phyloP scores from a whole-genome alignment of 2,329 filamentous ascomycete species.

The Colletotrichum horii region DNA sequence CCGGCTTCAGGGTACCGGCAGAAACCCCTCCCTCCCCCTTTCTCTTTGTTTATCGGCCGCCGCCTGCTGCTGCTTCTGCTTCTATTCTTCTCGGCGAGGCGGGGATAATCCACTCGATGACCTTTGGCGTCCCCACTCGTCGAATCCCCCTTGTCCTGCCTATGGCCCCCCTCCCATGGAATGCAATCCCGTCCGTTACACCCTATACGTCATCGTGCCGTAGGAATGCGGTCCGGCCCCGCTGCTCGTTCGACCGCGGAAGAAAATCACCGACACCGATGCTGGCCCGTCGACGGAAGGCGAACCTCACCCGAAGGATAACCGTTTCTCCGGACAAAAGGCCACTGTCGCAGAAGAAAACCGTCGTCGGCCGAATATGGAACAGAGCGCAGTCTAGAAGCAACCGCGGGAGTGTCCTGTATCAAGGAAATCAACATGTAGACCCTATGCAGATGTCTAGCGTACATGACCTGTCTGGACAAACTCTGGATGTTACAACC shows the following conservation, averaged over 20 bases:
- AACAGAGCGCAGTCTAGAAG: not conserved
- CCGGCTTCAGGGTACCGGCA: not conserved
- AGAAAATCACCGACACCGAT: not conserved
- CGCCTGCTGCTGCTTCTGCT: not conserved
- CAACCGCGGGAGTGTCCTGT: not conserved
- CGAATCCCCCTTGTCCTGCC: not conserved
- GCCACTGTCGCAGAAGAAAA: not conserved
- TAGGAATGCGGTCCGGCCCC: not conserved
- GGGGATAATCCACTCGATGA: not conserved
- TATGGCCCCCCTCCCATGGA: not conserved
- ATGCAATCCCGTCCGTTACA: not conserved
- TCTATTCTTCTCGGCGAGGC: not conserved
- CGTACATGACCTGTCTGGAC: not conserved
- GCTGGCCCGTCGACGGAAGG: not conserved
- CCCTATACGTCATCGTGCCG: conserved; percentile 2
- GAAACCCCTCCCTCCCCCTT: not conserved
- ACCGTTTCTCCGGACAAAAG: not conserved
- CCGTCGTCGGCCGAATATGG: too few relatives aligned
- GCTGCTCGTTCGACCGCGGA: not conserved
- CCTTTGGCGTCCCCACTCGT: not conserved
- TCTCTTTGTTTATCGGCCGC: not conserved
- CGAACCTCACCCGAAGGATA: not conserved
- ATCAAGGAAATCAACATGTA: not conserved
- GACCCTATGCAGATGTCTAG: not conserved
- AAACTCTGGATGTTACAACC: not conserved